Conservation (phyloP, 2,329 filamentous ascomycete species). For the Ilyonectria sp. region DNA sequence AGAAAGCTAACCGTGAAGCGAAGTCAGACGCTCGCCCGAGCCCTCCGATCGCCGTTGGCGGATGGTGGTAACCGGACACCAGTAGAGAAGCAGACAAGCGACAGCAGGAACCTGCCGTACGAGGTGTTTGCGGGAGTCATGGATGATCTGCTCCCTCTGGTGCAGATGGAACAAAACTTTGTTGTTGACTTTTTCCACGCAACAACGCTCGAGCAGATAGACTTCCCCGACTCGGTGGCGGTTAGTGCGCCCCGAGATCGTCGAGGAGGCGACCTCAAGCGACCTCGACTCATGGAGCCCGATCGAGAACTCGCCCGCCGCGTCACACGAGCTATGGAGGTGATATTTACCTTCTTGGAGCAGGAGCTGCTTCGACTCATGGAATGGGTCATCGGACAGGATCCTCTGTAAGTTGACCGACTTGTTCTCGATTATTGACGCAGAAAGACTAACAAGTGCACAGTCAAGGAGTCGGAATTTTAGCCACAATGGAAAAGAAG, state of each 20-base stretch:
- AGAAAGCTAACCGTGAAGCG: constrained; percentile 95
- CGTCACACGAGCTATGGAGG: constrained; percentile 90
- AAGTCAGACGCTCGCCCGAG: constrained; percentile 87
- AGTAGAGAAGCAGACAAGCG: constrained; percentile 71
- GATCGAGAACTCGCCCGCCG: constrained; percentile 88
- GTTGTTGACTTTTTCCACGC: constrained; percentile 97
- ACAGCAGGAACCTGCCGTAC: constrained; percentile 79
- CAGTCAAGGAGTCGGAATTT: constrained; percentile 90
- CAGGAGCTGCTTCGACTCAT: constrained; percentile 84
- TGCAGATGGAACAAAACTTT: constrained; percentile 97
- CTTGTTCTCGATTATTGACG: neutral
- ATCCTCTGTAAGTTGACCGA: constrained; percentile 79
- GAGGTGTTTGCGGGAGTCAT: constrained; percentile 87
- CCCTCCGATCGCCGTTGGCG: constrained; percentile 76
- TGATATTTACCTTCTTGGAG: constrained; percentile 87
- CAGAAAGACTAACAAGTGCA: constrained; percentile 36
- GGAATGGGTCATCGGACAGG: constrained; percentile 85
- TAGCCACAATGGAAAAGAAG: constrained; percentile 85
- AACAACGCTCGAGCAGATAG: constrained; percentile 83
- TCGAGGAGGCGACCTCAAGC: constrained; percentile 79
- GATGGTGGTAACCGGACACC: constrained; percentile 69
- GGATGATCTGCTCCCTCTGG: constrained; percentile 85
- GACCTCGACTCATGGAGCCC: constrained; percentile 86
- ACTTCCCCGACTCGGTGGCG: constrained; percentile 87
- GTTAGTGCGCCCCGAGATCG: constrained; percentile 77